phyloP scores from a whole-genome alignment of 2,329 filamentous ascomycete genomes.

The Cercospora beticola region DNA sequence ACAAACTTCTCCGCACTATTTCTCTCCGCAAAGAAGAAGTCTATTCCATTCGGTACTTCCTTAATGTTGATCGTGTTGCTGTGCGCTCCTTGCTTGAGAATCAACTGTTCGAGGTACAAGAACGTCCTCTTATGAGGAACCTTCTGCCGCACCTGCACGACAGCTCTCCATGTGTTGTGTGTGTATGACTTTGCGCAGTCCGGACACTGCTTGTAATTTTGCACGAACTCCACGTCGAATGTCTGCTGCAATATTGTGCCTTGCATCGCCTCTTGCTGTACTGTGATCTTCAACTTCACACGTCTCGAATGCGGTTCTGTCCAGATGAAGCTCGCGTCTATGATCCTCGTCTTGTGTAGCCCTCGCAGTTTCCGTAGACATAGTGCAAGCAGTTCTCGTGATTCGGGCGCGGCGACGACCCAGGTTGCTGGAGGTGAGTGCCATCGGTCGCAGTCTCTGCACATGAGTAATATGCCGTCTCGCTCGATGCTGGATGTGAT shows the following conservation, averaged over 20 bases:
- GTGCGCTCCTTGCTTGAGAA: constrained; percentile 90
- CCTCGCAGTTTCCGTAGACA: constrained; percentile 87
- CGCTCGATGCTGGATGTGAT: constrained; percentile 88
- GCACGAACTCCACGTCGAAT: constrained; percentile 91
- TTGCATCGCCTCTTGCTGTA: constrained; percentile 70
- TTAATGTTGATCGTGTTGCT: constrained; percentile 97
- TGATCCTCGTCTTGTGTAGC: constrained; percentile 85
- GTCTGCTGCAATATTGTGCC: constrained; percentile 80
- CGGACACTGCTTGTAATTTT: constrained; percentile 88
- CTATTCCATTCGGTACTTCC: constrained; percentile 90
- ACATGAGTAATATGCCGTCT: constrained; percentile 86
- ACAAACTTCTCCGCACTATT: constrained; percentile 93
- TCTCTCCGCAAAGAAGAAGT: constrained; percentile 87
- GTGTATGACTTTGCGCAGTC: constrained; percentile 96
- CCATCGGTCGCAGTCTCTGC: constrained; percentile 93
- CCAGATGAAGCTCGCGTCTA: constrained; percentile 96
- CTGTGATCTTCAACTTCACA: constrained; percentile 91
- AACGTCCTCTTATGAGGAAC: constrained; percentile 91
- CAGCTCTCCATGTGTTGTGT: constrained; percentile 90
- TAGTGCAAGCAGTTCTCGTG: constrained; percentile 85
- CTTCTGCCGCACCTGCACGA: constrained; percentile 94
- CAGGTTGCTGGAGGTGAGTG: constrained; percentile 81
- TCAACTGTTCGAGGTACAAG: constrained; percentile 84
- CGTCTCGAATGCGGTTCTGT: constrained; percentile 94
- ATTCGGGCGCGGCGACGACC: constrained; percentile 82